Base-by-base conservation (phyloP, 257 asterid genomes). In the Plantago ovata region DNA sequence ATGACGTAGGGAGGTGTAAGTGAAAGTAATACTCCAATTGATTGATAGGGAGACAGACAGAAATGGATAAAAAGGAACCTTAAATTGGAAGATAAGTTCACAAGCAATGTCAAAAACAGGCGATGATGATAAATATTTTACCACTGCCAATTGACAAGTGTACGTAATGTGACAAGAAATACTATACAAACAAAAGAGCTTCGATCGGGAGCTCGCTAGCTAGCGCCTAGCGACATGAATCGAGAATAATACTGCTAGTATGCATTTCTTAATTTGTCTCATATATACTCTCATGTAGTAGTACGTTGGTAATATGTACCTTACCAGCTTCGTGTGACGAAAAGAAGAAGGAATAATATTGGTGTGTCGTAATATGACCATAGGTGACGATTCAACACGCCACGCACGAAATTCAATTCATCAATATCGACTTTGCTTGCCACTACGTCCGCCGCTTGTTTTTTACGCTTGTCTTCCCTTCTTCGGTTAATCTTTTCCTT, bases 211-310 rank as follows among this genome's bases (percentile, higher is more conserved):
- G n/a, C n/a, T n/a, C n/a, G n/a, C n/a, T n/a, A n/a, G n/a, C n/a
- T n/a, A n/a, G 14, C 22, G 32, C 15, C n/a, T 20, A 52, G 60
- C 18, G 47, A 55, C 60, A 55, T 15, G 44, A 15, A 55, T 33
- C n/a, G 1, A 24, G 60, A 55, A 55, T 55, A n/a, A n/a, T n/a
- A n/a, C n/a, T n/a, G n/a, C n/a, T n/a, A n/a, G n/a, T n/a, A 55
- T 55, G 44, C 60, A 55, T 55, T 55, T 55, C 10, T n/a, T n/a
- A n/a, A n/a, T 55, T 50, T 55, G 60, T 55, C 60, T 55, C 36
- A 28, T 28, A 28, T 28, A 8, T 28, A 28, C n/a, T n/a, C n/a
- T n/a, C n/a, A n/a, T n/a, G n/a, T n/a, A n/a, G n/a, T n/a, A n/a
- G n/a, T n/a, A n/a, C n/a, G n/a, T n/a, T n/a, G n/a, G n/a, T n/a